These are phyloP conservation scores for Rhizophagus prolifer DNA, from an alignment of 192 early-diverging fungal species.

Conservation along the genomic window DNA sequence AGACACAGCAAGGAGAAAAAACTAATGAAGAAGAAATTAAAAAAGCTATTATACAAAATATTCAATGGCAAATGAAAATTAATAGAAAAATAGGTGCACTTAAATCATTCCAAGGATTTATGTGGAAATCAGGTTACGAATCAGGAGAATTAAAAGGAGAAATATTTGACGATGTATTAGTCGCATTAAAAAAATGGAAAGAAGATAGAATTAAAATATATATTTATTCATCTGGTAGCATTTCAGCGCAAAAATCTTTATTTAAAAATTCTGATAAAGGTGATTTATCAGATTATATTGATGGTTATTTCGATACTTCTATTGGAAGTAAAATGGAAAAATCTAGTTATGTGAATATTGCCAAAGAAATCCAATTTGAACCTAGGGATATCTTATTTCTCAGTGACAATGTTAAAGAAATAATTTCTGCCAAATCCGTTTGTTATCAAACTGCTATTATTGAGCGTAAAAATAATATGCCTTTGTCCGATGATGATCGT, in stretches of 20 bases:
- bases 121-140: conserved; percentile 89
- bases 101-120: conserved; percentile 91
- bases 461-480: conserved; percentile 74
- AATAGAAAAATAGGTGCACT: conserved; percentile 92
- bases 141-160: conserved; percentile 71
- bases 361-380: conserved; percentile 57
- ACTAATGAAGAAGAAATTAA: conserved; percentile 50
- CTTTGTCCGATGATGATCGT: conserved; percentile 36
- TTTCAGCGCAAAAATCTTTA: conserved; percentile 90
- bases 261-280: conserved; percentile 84
- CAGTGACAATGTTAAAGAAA: conserved; percentile 89
- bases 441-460: conserved; percentile 70
- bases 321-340: conserved; percentile 77
- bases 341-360: conserved; percentile 76
- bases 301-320: conserved; percentile 91
- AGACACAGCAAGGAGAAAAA: conserved; percentile 17
- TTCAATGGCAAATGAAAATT: conserved; percentile 79
- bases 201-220: conserved; percentile 63
- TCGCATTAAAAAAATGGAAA: conserved; percentile 74
- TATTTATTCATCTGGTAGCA: conserved; percentile 96
- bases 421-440: conserved; percentile 69
- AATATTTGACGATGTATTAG: conserved; percentile 87
- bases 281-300: conserved; percentile 71
- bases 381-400: conserved; percentile 73
- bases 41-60: conserved; percentile 60